These are phyloP conservation scores for Chlamydomonas sphaeroides DNA, from an alignment of 139 green algal genomes.

Conservation along the genomic window DNA sequence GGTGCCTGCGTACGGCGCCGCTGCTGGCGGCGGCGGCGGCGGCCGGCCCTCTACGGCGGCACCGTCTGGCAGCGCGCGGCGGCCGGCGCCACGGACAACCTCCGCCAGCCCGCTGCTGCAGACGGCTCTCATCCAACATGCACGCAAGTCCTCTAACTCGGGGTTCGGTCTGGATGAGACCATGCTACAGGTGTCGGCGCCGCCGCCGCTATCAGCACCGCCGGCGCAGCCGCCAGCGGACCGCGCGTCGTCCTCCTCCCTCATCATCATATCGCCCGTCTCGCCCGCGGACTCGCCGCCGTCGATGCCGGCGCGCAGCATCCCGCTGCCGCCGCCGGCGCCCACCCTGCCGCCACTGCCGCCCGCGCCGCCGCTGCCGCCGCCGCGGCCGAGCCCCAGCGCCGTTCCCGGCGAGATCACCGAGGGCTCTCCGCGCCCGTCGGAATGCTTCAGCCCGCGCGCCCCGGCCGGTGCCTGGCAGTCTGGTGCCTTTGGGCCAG, in stretches of 20 bases:
- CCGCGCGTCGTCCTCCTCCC: not conserved
- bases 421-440: not conserved
- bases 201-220: too few species aligned
- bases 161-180: not conserved
- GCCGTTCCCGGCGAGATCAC: not conserved
- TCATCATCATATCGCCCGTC: not conserved
- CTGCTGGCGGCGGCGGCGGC: too few species aligned
- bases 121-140: not conserved
- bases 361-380: not conserved
- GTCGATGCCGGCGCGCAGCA: not conserved
- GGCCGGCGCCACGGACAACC: too few species aligned
- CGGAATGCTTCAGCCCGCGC: not conserved
- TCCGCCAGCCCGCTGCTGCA: slow-evolving; percentile 21
- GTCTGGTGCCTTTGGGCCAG: too few species aligned
- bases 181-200: too few species aligned
- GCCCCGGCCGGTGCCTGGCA: too few species aligned
- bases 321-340: too few species aligned
- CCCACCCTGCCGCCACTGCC: not conserved
- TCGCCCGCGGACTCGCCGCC: not conserved
- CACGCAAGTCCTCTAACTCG: not conserved
- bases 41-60: too few species aligned
- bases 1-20: too few species aligned
- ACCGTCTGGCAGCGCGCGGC: too few species aligned
- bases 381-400: too few species aligned
- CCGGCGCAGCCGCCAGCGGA: too few species aligned